phyloP scores from a whole-genome alignment of 345 rosid genomes.

The Streptanthus diversifolius region DNA sequence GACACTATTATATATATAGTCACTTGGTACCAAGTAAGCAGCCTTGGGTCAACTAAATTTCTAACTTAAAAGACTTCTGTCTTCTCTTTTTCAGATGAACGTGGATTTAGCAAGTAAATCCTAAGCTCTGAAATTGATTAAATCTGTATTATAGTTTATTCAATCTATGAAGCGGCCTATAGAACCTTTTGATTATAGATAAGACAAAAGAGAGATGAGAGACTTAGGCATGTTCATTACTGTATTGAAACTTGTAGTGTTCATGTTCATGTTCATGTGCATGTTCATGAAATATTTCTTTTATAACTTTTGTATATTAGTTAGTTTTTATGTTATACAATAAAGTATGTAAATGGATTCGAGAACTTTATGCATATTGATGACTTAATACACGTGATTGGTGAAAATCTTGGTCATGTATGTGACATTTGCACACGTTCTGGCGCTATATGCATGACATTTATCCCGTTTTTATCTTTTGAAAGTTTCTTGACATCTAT shows the following conservation, averaged over 20 bases:
- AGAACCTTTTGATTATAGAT: not conserved
- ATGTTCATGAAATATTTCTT: not conserved
- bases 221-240: not conserved
- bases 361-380: conserved; percentile 14
- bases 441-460: conserved; percentile 18
- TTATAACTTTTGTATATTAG: not conserved
- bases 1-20: conserved; percentile 23
- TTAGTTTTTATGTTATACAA: not conserved
- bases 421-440: conserved; percentile 22
- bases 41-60: conserved; percentile 18
- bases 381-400: conserved; percentile 28
- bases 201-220: not conserved
- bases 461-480: not conserved
- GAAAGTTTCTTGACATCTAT: not conserved
- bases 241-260: conserved; percentile 8
- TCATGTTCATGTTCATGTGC: conserved; percentile 9
- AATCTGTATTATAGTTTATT: not conserved
- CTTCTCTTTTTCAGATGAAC: conserved; percentile 2
- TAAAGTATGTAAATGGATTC: conserved; percentile 14
- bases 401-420: conserved; percentile 10
- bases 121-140: not conserved
- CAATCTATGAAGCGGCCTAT: not conserved
- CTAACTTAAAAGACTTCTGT: conserved; percentile 23
- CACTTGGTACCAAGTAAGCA: conserved; percentile 11
- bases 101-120: conserved; percentile 13